phyloP scores from a whole-genome alignment of 1,139 yeast species.

The Candida sanyaensis region DNA sequence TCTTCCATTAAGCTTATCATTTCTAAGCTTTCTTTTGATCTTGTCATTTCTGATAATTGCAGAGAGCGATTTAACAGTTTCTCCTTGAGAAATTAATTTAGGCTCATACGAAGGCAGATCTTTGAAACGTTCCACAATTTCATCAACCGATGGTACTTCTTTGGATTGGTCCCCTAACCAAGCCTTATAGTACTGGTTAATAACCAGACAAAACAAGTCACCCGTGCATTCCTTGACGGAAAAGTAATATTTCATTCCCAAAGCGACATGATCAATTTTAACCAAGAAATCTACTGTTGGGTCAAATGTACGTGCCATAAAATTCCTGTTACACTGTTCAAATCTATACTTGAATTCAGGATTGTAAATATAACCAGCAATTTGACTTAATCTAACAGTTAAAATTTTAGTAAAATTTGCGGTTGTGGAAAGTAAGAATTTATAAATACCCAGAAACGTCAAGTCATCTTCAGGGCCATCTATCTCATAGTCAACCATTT shows the following conservation, averaged over 20 bases:
- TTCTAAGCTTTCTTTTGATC: neutral
- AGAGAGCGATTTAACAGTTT: neutral
- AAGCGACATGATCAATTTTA: neutral
- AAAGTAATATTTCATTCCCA: neutral
- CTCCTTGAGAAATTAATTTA: neutral
- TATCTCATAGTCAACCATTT: no score
- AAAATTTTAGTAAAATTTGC: neutral
- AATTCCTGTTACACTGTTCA: neutral
- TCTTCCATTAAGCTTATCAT: neutral
- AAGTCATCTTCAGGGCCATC: no score
- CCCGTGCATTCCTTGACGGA: neutral
- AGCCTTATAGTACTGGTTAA: neutral
- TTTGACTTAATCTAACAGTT: neutral
- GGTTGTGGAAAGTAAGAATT: no score
- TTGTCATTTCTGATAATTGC: neutral
- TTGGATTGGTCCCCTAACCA: neutral
- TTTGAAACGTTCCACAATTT: neutral
- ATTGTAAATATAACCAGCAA: neutral
- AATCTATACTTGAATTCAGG: neutral
- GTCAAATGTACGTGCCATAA: neutral
- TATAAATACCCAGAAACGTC: no score
- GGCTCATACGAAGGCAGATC: neutral
- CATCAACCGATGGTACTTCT: neutral
- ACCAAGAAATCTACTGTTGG: neutral
- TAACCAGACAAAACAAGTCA: neutral